Conservation (phyloP, 148 eudicot genomes). For the Fallopia convolvulus region DNA sequence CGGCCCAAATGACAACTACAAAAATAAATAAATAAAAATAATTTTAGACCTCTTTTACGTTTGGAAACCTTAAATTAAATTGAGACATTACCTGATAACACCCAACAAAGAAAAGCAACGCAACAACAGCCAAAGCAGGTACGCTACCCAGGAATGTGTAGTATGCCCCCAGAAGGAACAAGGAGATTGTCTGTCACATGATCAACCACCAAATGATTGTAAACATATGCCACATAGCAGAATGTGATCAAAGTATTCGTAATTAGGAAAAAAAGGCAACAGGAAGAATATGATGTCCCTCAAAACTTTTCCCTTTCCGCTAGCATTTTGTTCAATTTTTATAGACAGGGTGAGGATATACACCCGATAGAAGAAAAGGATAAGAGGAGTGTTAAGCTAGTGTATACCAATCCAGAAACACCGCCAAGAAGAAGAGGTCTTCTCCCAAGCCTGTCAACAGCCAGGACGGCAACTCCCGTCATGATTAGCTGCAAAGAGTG, state of each 20-base stretch:
- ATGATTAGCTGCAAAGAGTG: conserved; percentile 51
- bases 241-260: neutral
- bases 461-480: conserved; percentile 78
- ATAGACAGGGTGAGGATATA: neutral
- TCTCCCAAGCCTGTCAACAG: conserved; percentile 91
- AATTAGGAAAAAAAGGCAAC: neutral
- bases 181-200: conserved; percentile 57
- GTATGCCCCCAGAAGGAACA: conserved; percentile 81
- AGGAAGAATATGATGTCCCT: neutral
- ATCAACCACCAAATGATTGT: neutral
- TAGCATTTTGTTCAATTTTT: neutral
- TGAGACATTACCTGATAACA: conserved; percentile 75
- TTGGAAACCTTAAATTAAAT: neutral
- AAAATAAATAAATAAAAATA: neutral
- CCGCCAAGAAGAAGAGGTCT: conserved; percentile 95
- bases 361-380: neutral
- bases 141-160: conserved; percentile 72
- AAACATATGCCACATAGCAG: neutral
- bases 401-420: conserved; percentile 88
- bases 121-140: conserved; percentile 78
- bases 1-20: conserved; percentile 95
- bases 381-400: neutral
- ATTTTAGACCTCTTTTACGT: neutral
- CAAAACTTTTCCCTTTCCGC: neutral
- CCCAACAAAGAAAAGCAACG: conserved; percentile 77